phyloP scores from a whole-genome alignment of 495 filamentous ascomycete species.

The Xylaria curta region DNA sequence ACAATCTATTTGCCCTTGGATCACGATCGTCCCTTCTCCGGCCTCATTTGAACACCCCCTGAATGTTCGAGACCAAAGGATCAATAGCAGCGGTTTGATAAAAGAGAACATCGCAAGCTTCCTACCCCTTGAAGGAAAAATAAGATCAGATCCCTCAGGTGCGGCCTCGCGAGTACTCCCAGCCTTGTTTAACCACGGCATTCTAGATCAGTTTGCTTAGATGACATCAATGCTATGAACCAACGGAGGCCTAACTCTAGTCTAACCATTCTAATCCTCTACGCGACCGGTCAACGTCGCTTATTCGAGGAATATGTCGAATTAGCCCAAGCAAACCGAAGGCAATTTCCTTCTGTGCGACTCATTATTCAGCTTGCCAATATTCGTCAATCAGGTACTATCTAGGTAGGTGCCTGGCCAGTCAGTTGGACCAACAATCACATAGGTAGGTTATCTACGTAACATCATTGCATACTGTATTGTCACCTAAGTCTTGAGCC shows the following conservation, averaged over 20 bases:
- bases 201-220: not conserved
- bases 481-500: not conserved
- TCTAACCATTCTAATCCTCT: not conserved
- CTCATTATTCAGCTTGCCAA: not conserved
- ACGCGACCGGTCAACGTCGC: not conserved
- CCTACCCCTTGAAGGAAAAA: not conserved
- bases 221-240: slow-evolving; percentile 16
- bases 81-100: not conserved
- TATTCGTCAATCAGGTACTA: not conserved
- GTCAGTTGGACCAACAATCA: not conserved
- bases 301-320: not conserved
- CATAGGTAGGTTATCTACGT: not conserved
- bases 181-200: no score
- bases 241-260: slow-evolving; percentile 1
- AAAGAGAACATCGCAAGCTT: not conserved
- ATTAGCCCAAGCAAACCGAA: not conserved
- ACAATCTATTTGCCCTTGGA: not conserved
- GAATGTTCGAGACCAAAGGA: not conserved
- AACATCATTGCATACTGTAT: not conserved
- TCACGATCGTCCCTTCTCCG: slow-evolving; percentile 9
- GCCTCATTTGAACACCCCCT: not conserved
- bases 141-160: not conserved
- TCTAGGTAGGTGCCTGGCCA: not conserved
- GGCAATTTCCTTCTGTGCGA: not conserved
- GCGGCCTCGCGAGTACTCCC: not conserved